These are phyloP conservation scores for Aspergillus sp. DNA, from an alignment of 2,329 filamentous ascomycete species.

Conservation along the genomic window DNA sequence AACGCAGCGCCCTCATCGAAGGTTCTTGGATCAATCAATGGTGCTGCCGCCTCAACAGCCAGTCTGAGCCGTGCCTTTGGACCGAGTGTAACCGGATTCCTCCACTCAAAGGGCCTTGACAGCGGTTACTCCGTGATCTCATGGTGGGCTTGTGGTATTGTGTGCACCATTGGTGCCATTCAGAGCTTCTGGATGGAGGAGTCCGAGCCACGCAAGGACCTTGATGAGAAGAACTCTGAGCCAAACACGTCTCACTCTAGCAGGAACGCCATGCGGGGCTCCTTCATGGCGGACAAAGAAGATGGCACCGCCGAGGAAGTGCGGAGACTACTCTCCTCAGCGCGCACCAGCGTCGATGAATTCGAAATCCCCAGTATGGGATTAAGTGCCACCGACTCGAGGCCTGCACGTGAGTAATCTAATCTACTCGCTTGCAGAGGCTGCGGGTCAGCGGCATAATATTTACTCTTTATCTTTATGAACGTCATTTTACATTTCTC, in stretches of 20 bases:
- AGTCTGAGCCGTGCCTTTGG: constrained; percentile 86
- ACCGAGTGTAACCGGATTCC: constrained; percentile 79
- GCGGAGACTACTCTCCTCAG: constrained; percentile 34
- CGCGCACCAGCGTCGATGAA: constrained; percentile 37
- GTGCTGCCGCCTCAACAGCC: constrained; percentile 85
- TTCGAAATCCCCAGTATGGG: constrained; percentile 29
- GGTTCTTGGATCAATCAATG: constrained; percentile 88
- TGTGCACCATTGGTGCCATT: constrained; percentile 72
- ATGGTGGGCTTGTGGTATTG: constrained; percentile 85
- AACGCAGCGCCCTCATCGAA: constrained; percentile 83
- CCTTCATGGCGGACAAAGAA: constrained; percentile 23
- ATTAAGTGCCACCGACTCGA: constrained; percentile 18
- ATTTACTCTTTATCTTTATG: constrained; percentile 5
- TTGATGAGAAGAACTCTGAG: constrained; percentile 40
- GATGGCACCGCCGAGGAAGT: constrained; percentile 32
- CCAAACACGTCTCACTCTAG: constrained; percentile 29
- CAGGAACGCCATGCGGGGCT: constrained; percentile 23
- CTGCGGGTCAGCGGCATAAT: neutral
- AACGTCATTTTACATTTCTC: constrained; percentile 18
- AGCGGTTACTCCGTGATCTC: constrained; percentile 82
- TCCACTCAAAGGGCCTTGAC: constrained; percentile 77
- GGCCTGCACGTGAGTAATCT: constrained; percentile 4
- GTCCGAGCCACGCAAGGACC: constrained; percentile 44
- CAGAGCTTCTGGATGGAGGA: constrained; percentile 76
- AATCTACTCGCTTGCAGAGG: constrained; percentile 3